Conservation (phyloP, 768 basidiomycete genomes). For the Termitomyces heimii region DNA sequence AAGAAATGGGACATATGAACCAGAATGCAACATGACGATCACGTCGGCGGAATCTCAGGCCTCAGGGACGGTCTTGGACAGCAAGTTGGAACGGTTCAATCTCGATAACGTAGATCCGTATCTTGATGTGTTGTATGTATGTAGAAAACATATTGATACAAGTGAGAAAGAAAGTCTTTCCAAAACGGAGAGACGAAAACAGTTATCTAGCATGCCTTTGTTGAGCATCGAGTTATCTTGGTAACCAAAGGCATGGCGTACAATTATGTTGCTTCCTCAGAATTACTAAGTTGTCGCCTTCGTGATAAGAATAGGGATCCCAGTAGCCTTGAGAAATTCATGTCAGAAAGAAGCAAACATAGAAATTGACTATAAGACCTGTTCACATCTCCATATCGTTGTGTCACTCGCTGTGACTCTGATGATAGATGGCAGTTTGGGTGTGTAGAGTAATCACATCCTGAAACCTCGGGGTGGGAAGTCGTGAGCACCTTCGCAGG, state of each 20-base stretch:
- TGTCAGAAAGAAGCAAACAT: not conserved
- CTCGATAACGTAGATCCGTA: not conserved
- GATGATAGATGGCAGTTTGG: not conserved
- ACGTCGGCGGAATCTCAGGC: not conserved
- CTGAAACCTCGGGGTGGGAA: conserved; percentile 1
- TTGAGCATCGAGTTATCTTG: not conserved
- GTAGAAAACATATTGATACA: conserved; percentile 13
- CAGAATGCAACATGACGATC: not conserved
- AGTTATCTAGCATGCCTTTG: not conserved
- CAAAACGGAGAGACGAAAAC: not conserved
- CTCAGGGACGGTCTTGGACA: not conserved
- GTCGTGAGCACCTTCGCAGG: not conserved
- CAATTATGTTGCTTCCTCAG: conserved; percentile 3
- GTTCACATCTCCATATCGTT: conserved; percentile 61
- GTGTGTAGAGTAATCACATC: not conserved
- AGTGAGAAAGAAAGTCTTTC: conserved; percentile 1
- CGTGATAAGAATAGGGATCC: conserved; percentile 64
- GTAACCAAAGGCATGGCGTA: not conserved
- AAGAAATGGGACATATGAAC: not conserved
- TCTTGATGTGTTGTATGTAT: conserved; percentile 1
- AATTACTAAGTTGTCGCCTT: conserved; percentile 29
- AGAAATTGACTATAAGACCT: conserved; percentile 30
- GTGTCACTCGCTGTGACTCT: conserved; percentile 40
- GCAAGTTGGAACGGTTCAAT: not conserved
- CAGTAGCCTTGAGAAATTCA: conserved; percentile 39